These are phyloP conservation scores for Fusarium coffeatum DNA, from an alignment of 2,329 filamentous ascomycete genomes.

Conservation along the genomic window DNA sequence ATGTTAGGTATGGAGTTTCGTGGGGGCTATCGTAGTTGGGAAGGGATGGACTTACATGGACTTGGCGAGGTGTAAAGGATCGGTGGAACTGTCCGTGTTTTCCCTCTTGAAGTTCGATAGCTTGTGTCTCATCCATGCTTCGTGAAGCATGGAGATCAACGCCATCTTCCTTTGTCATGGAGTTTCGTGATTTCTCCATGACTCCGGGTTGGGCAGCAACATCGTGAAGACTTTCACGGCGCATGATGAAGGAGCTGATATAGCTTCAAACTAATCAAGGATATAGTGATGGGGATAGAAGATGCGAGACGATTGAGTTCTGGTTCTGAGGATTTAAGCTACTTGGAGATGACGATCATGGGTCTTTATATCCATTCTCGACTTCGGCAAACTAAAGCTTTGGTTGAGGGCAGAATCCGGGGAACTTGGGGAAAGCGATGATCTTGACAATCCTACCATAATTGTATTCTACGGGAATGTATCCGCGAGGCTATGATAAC, in stretches of 20 bases:
- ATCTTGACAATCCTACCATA: background rate
- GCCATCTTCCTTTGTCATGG: slow-evolving; percentile 22
- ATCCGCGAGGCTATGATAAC: slow-evolving; percentile 14
- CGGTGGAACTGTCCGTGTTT: slow-evolving; percentile 36
- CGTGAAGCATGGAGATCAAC: background rate
- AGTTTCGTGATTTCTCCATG: slow-evolving; percentile 19
- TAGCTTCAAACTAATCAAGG: background rate
- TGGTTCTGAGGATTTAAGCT: background rate
- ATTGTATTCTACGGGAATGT: slow-evolving; percentile 32
- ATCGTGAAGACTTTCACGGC: slow-evolving; percentile 19
- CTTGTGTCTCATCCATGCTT: slow-evolving; percentile 18
- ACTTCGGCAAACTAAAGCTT: background rate
- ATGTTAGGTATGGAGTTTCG: background rate
- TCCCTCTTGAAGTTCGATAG: slow-evolving; percentile 19
- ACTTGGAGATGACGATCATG: background rate
- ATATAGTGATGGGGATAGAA: background rate
- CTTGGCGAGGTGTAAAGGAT: slow-evolving; percentile 37
- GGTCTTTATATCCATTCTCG: slow-evolving; percentile 12
- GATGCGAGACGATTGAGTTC: background rate
- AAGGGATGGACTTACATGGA: slow-evolving; percentile 23
- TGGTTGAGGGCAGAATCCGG: background rate
- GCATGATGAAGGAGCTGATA: slow-evolving; percentile 9
- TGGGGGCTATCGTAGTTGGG: background rate
- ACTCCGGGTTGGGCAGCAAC: slow-evolving; percentile 3
- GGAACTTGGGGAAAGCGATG: background rate